Conservation (phyloP, 106 monocot species). For the Narthecium ossifragum region DNA sequence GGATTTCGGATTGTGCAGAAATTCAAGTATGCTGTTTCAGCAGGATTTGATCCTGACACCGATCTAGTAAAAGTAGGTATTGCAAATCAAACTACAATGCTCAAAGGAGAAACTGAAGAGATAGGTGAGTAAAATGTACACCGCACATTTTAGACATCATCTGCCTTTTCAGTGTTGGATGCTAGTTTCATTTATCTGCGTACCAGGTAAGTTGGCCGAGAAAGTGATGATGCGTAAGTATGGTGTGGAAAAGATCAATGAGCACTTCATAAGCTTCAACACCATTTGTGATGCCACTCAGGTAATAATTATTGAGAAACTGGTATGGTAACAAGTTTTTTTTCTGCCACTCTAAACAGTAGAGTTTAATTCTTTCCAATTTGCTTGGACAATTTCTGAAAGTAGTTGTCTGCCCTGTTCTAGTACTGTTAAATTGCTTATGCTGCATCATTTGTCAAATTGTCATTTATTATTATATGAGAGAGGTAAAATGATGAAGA, state of each 20-base stretch:
- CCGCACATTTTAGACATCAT: neutral
- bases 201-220: conserved; percentile 77
- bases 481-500: no score
- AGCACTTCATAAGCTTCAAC: conserved; percentile 95
- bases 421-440: no score
- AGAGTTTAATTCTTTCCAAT: no score
- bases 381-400: no score
- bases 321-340: no score
- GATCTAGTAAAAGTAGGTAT: conserved; percentile 81
- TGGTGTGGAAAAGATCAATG: conserved; percentile 72
- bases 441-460: no score
- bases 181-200: neutral
- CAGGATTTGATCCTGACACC: conserved; percentile 89
- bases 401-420: no score
- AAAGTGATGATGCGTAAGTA: conserved; percentile 90
- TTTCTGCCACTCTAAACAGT: no score
- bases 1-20: conserved; percentile 35
- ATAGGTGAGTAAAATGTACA: conserved; percentile 48
- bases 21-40: conserved; percentile 74
- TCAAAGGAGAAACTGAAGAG: conserved; percentile 97
- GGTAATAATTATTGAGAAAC: conserved; percentile 55
- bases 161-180: conserved; percentile 6
- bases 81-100: conserved; percentile 99
- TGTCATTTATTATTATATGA: no score
- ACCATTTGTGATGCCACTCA: conserved; percentile 99